A percentile compares a stretch with the other conserved stretches of the same genome.
phyloP scores from a whole-genome alignment of 2,329 filamentous ascomycete species.

The Calonectria hawksworthii region DNA sequence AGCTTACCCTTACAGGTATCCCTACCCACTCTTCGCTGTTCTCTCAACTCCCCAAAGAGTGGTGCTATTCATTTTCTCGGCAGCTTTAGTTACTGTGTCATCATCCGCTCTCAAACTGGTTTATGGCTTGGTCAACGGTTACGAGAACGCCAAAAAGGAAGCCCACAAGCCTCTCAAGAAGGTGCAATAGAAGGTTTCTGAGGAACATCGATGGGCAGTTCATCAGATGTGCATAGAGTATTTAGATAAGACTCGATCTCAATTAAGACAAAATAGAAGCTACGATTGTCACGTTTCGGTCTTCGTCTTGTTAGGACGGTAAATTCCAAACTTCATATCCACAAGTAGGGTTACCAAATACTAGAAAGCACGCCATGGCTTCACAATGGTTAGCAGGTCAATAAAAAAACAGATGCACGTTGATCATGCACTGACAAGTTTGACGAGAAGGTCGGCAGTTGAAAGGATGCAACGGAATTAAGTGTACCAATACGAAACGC shows the following conservation, averaged over 20 bases:
- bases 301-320: background rate
- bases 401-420: no score
- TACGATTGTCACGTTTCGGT: background rate
- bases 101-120: conserved; percentile 78
- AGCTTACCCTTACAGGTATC: conserved; percentile 70
- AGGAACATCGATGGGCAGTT: background rate
- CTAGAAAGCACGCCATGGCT: no score
- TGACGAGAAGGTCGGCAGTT: no score
- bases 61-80: conserved; percentile 78
- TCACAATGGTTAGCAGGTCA: no score
- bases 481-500: no score
- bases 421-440: no score
- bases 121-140: conserved; percentile 77
- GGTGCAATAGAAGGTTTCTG: conserved; percentile 37
- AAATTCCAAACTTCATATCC: no score
- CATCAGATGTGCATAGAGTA: background rate
- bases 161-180: conserved; percentile 50
- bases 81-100: conserved; percentile 78
- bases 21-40: conserved; percentile 86
- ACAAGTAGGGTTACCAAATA: no score
- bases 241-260: background rate
- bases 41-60: conserved; percentile 76
- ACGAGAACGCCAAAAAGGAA: conserved; percentile 52
- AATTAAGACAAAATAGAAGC: background rate
- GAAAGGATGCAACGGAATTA: no score